Conservation (phyloP, 352 stramenopile genomes). For the Pythium vanterpoolii region DNA sequence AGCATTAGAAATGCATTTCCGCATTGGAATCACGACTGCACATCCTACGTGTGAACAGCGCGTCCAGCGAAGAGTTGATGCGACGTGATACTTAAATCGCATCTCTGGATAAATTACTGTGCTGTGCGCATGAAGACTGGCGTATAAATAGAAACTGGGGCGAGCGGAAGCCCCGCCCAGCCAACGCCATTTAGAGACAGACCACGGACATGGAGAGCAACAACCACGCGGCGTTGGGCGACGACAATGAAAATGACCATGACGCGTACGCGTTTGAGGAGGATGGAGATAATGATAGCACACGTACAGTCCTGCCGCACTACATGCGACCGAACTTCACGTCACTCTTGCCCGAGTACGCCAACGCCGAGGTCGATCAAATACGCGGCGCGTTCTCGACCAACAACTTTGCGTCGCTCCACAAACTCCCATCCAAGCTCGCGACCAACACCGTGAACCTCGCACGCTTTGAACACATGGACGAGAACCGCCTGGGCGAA, state of each 20-base stretch:
- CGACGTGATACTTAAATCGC: too few species aligned
- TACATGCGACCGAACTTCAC: slow-evolving; percentile 86
- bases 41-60: too few species aligned
- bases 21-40: too few species aligned
- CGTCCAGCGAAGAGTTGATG: too few species aligned
- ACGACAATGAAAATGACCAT: too few species aligned
- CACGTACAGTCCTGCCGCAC: slow-evolving; percentile 28
- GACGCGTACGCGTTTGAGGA: not conserved
- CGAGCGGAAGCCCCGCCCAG: too few species aligned
- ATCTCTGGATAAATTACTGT: too few species aligned
- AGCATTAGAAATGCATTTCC: too few species aligned
- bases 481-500: slow-evolving; percentile 58
- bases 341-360: slow-evolving; percentile 76
- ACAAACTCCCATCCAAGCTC: slow-evolving; percentile 55
- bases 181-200: not conserved
- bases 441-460: slow-evolving; percentile 59
- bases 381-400: slow-evolving; percentile 73
- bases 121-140: too few species aligned
- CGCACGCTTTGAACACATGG: slow-evolving; percentile 70
- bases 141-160: too few species aligned
- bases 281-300: not conserved
- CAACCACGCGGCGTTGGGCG: too few species aligned
- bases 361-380: slow-evolving; percentile 69
- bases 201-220: slow-evolving; percentile 9
- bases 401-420: slow-evolving; percentile 64